phyloP scores from a whole-genome alignment of 2,329 filamentous ascomycete genomes.

The Fusarium sp. region DNA sequence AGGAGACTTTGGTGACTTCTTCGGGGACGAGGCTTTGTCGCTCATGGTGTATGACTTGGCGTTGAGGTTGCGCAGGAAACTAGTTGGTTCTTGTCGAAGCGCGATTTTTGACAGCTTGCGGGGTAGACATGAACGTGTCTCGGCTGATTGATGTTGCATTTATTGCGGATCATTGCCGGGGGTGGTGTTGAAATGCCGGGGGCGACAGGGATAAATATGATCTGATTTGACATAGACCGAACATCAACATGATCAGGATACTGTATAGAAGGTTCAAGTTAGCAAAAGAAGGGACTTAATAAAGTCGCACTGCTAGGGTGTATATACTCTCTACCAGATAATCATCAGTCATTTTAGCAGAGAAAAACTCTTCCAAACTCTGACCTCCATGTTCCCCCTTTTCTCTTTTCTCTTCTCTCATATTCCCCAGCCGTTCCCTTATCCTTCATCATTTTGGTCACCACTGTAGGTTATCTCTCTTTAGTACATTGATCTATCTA shows the following conservation, averaged over 20 bases:
- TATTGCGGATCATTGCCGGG: neutral
- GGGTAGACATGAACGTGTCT: neutral
- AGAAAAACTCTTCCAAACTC: fast-evolving
- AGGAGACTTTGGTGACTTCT: conserved; percentile 9
- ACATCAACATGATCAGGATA: neutral
- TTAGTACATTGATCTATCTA: no score
- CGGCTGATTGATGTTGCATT: neutral
- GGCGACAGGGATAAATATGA: neutral
- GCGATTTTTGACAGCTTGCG: neutral
- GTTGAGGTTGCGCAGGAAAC: neutral
- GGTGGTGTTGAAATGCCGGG: neutral
- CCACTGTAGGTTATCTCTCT: no score
- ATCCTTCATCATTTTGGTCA: neutral
- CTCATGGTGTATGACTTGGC: neutral
- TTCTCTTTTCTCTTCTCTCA: neutral
- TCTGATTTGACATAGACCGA: neutral
- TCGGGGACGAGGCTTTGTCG: neutral
- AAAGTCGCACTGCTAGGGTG: neutral
- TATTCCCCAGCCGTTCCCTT: fast-evolving
- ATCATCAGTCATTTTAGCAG: neutral
- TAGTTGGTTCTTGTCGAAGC: neutral
- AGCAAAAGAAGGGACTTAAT: neutral
- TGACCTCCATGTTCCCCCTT: fast-evolving
- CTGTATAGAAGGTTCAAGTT: neutral
- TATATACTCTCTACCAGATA: neutral